Evolutionary conservation across 352 stramenopile genomes (phyloP).

Genomic region (Globisporangium apiculatum): DNA sequence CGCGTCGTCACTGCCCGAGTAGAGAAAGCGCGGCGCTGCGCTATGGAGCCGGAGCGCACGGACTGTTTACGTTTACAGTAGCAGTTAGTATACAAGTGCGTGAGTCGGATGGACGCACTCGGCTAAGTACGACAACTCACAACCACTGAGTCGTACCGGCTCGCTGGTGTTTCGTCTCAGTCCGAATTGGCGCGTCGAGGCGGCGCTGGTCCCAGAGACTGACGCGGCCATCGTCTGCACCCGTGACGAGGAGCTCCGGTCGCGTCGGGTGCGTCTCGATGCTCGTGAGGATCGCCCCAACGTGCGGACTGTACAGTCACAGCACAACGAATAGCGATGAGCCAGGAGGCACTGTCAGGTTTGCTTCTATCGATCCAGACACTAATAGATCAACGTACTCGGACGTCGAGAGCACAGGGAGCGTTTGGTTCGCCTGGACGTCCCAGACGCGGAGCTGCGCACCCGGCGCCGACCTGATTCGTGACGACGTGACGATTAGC

Average conservation of each 20-base stretch:
- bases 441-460: slow-evolving; percentile 77
- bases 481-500: too few species aligned
- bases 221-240: slow-evolving; percentile 55
- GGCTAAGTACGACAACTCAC: neutral
- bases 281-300: slow-evolving; percentile 37
- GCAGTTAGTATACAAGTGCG: too few species aligned
- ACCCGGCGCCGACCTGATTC: slow-evolving; percentile 33
- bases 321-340: too few species aligned
- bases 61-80: slow-evolving; percentile 16
- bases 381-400: slow-evolving; percentile 33
- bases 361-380: too few species aligned
- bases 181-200: slow-evolving; percentile 53
- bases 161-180: slow-evolving; percentile 55
- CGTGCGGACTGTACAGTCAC: slow-evolving; percentile 18
- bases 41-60: slow-evolving; percentile 62
- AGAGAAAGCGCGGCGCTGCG: slow-evolving; percentile 55
- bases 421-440: slow-evolving; percentile 41
- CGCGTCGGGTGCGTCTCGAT: slow-evolving; percentile 73
- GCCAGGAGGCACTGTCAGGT: too few species aligned
- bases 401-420: slow-evolving; percentile 36
- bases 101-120: too few species aligned
- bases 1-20: slow-evolving; percentile 53
- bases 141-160: slow-evolving; percentile 23
- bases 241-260: slow-evolving; percentile 68
- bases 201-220: slow-evolving; percentile 73